Evolutionary conservation across 2,329 filamentous ascomycete genomes (phyloP).

Genomic region (Beauveria varroae): DNA sequence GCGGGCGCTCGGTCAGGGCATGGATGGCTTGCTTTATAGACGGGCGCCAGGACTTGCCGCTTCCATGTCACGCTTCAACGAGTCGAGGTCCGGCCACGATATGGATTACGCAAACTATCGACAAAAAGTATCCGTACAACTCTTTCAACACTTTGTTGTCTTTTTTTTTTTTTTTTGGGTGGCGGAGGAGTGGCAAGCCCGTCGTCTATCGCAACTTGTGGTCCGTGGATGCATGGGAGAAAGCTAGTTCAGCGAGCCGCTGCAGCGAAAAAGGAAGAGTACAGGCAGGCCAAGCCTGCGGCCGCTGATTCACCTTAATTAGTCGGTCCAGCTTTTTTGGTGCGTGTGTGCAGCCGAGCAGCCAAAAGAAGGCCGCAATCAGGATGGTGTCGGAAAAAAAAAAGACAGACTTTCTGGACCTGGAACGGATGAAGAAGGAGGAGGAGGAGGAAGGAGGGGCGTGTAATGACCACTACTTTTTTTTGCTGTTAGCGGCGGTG

Average conservation of each 20-base stretch:
- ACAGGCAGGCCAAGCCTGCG: neutral
- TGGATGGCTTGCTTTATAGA: neutral
- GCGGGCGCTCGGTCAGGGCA: constrained; percentile 1
- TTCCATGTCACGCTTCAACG: neutral
- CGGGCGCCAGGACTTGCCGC: neutral
- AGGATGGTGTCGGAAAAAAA: neutral
- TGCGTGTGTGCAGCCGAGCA: neutral
- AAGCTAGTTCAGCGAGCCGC: neutral
- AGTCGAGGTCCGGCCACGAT: neutral
- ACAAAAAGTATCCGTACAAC: neutral
- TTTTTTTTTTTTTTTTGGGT: neutral
- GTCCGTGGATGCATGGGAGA: neutral
- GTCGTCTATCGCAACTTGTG: neutral
- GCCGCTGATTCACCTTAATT: neutral
- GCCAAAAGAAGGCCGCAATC: neutral
- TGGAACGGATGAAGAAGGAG: neutral
- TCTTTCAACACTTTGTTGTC: too few species aligned
- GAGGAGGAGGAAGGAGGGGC: neutral
- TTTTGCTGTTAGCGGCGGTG: neutral
- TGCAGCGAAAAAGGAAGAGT: neutral
- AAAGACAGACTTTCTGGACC: neutral
- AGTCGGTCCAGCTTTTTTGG: neutral
- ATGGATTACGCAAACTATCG: constrained; percentile 1
- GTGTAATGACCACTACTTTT: neutral
- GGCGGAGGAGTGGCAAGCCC: neutral